These are phyloP conservation scores for Misopates orontium DNA, from an alignment of 257 asterid species.

Conservation along the genomic window DNA sequence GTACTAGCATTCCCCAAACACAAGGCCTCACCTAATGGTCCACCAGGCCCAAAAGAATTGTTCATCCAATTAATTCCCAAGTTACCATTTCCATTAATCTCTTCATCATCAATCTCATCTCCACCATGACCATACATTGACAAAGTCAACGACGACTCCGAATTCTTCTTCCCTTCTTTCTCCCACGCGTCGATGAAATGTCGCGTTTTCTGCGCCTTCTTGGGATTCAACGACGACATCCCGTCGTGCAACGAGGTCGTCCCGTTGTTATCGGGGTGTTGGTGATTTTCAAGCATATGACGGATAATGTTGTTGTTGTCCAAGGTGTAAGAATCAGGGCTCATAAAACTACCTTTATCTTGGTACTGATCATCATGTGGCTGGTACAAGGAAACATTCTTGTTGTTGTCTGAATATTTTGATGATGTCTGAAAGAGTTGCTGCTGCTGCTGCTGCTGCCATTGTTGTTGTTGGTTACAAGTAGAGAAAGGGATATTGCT, in stretches of 20 bases:
- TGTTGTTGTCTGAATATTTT: constrained; percentile 2
- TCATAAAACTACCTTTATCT: no score
- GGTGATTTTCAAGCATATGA: no score
- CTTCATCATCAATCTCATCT: constrained; percentile 30
- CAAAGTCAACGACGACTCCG: constrained; percentile 44
- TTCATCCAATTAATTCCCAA: constrained; percentile 42
- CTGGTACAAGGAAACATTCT: constrained; percentile 18
- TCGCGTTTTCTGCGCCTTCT: constrained; percentile 37
- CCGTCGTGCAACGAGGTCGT: not conserved
- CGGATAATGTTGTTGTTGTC: no score
- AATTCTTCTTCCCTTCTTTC: constrained; percentile 35
- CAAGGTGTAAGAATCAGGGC: no score
- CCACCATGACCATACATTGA: constrained; percentile 50
- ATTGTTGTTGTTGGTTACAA: constrained; percentile 32
- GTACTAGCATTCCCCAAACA: constrained; percentile 48
- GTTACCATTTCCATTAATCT: constrained; percentile 15
- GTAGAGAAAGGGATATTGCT: constrained; percentile 22
- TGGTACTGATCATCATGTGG: constrained; percentile 22
- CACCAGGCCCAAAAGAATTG: constrained; percentile 51
- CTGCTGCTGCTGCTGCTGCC: constrained; percentile 35
- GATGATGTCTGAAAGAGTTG: constrained; percentile 29
- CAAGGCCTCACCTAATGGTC: constrained; percentile 75
- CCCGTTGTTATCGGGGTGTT: no score
- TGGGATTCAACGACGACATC: not conserved
- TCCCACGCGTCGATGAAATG: constrained; percentile 55